Base-by-base conservation (phyloP, 2,329 filamentous ascomycete genomes). In the Fusarium clavum region DNA sequence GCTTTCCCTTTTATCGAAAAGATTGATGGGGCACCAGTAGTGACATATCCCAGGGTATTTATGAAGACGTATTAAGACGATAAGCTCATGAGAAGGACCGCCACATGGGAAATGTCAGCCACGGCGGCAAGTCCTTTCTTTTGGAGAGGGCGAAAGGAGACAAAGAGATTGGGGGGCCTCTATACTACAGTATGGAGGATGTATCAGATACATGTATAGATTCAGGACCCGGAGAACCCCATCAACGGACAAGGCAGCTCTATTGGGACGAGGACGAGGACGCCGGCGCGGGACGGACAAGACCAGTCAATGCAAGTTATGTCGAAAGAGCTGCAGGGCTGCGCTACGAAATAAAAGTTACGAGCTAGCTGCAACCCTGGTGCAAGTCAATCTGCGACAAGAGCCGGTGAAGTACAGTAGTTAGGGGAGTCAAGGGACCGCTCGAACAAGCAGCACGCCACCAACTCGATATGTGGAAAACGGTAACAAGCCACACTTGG, bases 1-100 rank as follows among this genome's bases (percentile, higher is more conserved):
- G 70, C 67, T 69, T 72, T 72, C 57, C 70, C 70, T 70, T 72
- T 72, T 70, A 71, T 73, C 49, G 67, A 73, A 70, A 69, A 58
- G 53, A 71, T 69, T 63, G 57, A 70, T 61, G 57, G 67, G 63
- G 63, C 63, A 32, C 41, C 45, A 47, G 57, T 41, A 51, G 56
- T 65, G 69, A 72, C 70, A 72, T 72, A 67, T 69, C 70, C 54
- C 59, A 57, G 60, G 59, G 62, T 57, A 61, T 65, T 61, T 73
- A 71, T 64, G 52, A 73, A 60, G 56, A 66, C 55, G 40, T 30
- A 46, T 49, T 11, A 34, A 66, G 54, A 66, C 44, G 56, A 70
- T 64, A 70, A 69, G 67, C 60, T 71, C 60, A 60, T 45, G 53
- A 69, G 54, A 66, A 44, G 57, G 64, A 45, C 72, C 57, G 64